These are phyloP conservation scores for Harringtonia aguacate DNA, from an alignment of 2,329 filamentous ascomycete species.

Conservation along the genomic window DNA sequence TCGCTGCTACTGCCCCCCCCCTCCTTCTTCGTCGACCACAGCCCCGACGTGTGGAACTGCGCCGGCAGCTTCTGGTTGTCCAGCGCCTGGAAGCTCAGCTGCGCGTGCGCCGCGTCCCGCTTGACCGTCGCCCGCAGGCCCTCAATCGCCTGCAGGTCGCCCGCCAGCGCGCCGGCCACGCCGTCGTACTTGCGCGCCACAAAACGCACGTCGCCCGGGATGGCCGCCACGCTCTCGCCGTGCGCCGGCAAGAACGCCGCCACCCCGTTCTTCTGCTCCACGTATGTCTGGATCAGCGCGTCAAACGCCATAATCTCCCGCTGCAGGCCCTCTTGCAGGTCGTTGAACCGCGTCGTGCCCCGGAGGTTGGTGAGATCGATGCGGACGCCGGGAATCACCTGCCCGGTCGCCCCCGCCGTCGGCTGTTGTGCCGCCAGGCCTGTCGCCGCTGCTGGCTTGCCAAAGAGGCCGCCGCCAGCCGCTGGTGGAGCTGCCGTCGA, in stretches of 20 bases:
- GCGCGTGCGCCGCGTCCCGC: constrained; percentile 29
- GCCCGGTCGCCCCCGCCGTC: constrained; percentile 13
- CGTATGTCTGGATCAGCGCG: constrained; percentile 68
- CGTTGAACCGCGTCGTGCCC: constrained; percentile 83
- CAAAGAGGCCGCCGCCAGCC: constrained; percentile 1
- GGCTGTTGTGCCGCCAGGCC: no score
- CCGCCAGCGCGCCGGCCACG: constrained; percentile 27
- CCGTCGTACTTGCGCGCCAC: constrained; percentile 33
- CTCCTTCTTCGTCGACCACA: constrained; percentile 25
- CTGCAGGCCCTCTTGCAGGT: constrained; percentile 74
- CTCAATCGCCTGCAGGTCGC: constrained; percentile 30
- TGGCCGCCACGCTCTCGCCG: constrained; percentile 24
- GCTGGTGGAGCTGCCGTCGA: constrained; percentile 4
- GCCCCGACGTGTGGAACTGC: constrained; percentile 36
- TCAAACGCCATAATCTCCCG: constrained; percentile 70
- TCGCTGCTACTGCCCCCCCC: constrained; percentile 20
- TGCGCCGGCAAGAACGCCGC: constrained; percentile 54
- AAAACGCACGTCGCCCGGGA: constrained; percentile 32
- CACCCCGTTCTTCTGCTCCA: constrained; percentile 66
- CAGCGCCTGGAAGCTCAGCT: constrained; percentile 32
- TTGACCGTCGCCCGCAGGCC: constrained; percentile 28
- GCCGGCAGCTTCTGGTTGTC: constrained; percentile 35
- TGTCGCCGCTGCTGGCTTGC: not conserved
- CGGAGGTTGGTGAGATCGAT: constrained; percentile 71
- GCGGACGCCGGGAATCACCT: constrained; percentile 58